phyloP scores from a whole-genome alignment of 1,139 yeast genomes.

The Schwanniomyces etchellsii region DNA sequence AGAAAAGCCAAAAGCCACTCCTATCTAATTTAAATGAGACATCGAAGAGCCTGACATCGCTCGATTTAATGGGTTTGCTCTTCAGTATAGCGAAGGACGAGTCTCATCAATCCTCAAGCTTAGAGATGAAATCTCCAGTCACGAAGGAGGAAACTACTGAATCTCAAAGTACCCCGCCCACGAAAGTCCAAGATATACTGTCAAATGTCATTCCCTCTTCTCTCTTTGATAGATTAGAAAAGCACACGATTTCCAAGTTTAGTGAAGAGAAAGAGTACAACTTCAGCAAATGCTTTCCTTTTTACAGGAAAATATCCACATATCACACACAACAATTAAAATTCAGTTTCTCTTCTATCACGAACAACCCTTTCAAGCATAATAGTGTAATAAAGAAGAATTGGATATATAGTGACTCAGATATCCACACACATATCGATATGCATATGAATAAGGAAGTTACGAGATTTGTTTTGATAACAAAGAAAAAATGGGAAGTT shows the following conservation, averaged over 20 bases:
- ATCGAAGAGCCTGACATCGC: conserved; percentile 18
- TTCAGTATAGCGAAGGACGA: conserved; percentile 41
- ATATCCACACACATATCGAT: conserved; percentile 46
- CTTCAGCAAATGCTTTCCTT: conserved; percentile 78
- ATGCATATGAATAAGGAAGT: conserved; percentile 37
- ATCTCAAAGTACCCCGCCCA: not conserved
- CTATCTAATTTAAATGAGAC: conserved; percentile 17
- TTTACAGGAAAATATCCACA: conserved; percentile 62
- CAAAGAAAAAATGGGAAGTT: conserved; percentile 70
- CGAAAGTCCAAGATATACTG: not conserved
- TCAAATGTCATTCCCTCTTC: too few species aligned
- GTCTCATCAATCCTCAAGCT: conserved; percentile 9
- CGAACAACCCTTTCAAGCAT: conserved; percentile 25
- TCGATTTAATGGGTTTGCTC: conserved; percentile 34
- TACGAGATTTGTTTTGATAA: conserved; percentile 56
- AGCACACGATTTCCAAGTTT: conserved; percentile 6
- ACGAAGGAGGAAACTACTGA: conserved; percentile 4
- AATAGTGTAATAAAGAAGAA: conserved; percentile 37
- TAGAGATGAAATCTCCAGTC: conserved; percentile 5
- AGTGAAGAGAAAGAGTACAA: conserved; percentile 53
- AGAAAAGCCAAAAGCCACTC: conserved; percentile 12
- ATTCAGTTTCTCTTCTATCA: conserved; percentile 29
- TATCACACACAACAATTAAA: conserved; percentile 59
- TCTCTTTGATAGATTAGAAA: not conserved
- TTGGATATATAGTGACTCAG: conserved; percentile 47